Evolutionary conservation across 495 filamentous ascomycete species (phyloP), one percentile per base, ranked within the genome.

Genomic region (Trichodelitschia bisporula): DNA sequence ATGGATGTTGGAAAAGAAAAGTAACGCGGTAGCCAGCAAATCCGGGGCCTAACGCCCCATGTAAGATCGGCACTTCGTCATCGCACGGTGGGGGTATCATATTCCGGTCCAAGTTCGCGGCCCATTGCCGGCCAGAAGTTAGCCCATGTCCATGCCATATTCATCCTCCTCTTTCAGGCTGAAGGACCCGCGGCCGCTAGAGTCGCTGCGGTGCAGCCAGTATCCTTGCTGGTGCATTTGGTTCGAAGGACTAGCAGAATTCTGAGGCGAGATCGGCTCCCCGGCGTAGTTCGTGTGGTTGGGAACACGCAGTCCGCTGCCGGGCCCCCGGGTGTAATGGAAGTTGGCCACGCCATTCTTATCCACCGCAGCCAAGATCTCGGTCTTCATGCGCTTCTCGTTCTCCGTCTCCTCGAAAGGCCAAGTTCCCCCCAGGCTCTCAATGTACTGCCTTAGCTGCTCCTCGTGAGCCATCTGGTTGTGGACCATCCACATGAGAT

Each of bases 401-500:
- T 93, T 86, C 42, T 97, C 86, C 4, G 71, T 79, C 30, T 72
- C 61, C 36, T 86, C 72, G 39, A 86, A 82, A 0, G 80, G 80
- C 45, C 72, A 76, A 3, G 51, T 61, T 12, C 68, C 69, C 14
- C 80, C 80, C 0, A 76, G 56, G 29, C 66, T 67, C 19, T 58
- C 48, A 35, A 95, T 66, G 27, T 69, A 51, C 30, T 82, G 70
- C 26, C 68, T 63, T 24, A 93, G 62, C 39, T 91, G 72, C 13
- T 80, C 66, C 46, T 91, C 74, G 44, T 92, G 80, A 41, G 84
- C 69, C 29, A 84, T 58, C 50, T 91, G 90, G 36, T 72, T 54
- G 40, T 89, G 65, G 23, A 91, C 55, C 47, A 82, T 64, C 86
- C 86, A 95, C 86, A 97, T 95, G 26, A 97, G 57, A 51, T 97